Evolutionary conservation across 306 rosid genomes (phyloP).

Genomic region (Sechiopsis laciniata): DNA sequence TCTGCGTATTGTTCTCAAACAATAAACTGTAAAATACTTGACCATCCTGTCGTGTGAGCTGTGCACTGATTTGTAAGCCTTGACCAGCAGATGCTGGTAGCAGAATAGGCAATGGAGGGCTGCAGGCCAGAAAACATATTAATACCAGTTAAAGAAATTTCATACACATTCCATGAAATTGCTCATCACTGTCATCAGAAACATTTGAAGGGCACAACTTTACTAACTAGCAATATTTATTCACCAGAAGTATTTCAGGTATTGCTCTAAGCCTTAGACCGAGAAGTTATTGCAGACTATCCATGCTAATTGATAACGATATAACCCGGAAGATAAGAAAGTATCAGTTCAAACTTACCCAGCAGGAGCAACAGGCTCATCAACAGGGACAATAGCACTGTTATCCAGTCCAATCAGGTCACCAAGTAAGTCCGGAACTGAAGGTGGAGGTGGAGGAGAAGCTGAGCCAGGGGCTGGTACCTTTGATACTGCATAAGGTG

Average conservation of each 20-base stretch:
- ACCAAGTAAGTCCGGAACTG: constrained; percentile 91
- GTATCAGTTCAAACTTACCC: constrained; percentile 50
- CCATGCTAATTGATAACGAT: background rate
- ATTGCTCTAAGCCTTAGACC: background rate
- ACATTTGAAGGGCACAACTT: constrained; percentile 9
- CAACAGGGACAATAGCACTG: constrained; percentile 65
- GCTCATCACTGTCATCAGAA: background rate
- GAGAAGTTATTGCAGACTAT: background rate
- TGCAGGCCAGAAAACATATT: constrained; percentile 37
- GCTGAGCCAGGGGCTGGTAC: constrained; percentile 42
- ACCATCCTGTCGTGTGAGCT: constrained; percentile 63
- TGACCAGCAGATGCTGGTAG: constrained; percentile 78
- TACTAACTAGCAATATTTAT: constrained; percentile 1
- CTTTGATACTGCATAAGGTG: constrained; percentile 43
- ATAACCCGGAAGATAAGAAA: constrained; percentile 10
- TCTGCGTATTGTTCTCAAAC: constrained; percentile 79
- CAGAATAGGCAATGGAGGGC: constrained; percentile 78
- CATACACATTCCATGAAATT: constrained; percentile 9
- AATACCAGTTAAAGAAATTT: constrained; percentile 21
- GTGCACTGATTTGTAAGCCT: constrained; percentile 97
- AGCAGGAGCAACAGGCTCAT: constrained; percentile 64
- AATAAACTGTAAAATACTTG: constrained; percentile 75
- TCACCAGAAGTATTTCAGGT: constrained; percentile 18
- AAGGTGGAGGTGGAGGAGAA: constrained; percentile 52
- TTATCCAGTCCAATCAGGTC: constrained; percentile 85